These are phyloP conservation scores for Xanthoconium stramineum DNA, from an alignment of 768 basidiomycete genomes.

Conservation along the genomic window DNA sequence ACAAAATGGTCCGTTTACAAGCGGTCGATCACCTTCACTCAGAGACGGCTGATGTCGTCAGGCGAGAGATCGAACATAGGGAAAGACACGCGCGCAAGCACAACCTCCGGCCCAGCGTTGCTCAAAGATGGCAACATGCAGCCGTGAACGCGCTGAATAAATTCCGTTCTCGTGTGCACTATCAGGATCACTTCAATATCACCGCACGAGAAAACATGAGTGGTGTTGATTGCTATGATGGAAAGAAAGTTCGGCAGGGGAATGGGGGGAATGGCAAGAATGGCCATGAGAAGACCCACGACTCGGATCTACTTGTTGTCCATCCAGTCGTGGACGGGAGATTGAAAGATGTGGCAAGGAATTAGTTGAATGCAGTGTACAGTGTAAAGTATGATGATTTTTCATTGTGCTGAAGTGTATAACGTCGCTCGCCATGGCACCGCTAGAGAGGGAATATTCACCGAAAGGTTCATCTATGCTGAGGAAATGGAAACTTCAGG, in stretches of 20 bases:
- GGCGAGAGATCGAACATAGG: conserved; percentile 45
- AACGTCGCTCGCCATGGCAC: neutral
- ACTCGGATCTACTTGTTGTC: conserved; percentile 54
- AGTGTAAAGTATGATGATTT: conserved; percentile 5
- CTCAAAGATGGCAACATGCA: conserved; percentile 48
- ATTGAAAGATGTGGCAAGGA: conserved; percentile 50
- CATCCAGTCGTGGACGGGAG: conserved; percentile 67
- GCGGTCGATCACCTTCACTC: conserved; percentile 36
- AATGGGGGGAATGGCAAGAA: conserved; percentile 14
- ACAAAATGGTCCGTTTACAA: conserved; percentile 48
- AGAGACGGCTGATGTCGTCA: conserved; percentile 43
- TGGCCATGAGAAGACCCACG: conserved; percentile 19
- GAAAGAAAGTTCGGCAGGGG: conserved; percentile 43
- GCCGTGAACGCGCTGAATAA: conserved; percentile 40
- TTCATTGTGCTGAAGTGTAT: no score
- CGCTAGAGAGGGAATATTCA: neutral
- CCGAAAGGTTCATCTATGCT: neutral
- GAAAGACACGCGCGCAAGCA: conserved; percentile 26
- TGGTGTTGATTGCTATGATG: conserved; percentile 70
- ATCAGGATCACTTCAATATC: conserved; percentile 57
- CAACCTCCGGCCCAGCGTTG: conserved; percentile 25
- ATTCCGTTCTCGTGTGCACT: conserved; percentile 50
- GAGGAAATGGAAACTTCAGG: conserved; percentile 28
- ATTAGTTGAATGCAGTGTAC: conserved; percentile 12
- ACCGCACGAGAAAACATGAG: conserved; percentile 74